Conservation (phyloP, 176 grass and related monocot genomes). For the Raddia distichophylla region DNA sequence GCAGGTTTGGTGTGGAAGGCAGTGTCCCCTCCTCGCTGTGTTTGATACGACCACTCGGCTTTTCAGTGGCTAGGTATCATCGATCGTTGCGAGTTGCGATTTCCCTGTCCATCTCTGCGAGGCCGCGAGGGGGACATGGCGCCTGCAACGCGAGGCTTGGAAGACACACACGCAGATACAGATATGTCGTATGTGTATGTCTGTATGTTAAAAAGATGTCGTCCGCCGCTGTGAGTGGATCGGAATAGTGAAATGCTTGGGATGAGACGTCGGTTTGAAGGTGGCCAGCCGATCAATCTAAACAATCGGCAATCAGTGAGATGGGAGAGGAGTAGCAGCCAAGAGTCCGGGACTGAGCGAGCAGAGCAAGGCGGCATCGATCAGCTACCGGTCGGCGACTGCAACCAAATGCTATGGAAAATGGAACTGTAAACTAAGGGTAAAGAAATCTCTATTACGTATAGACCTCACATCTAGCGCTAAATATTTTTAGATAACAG, state of each 20-base stretch:
- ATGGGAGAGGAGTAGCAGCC: not conserved
- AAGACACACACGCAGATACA: slow-evolving; percentile 5
- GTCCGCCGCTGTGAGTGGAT: not conserved
- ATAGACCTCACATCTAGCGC: too few relatives aligned
- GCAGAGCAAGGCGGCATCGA: too few relatives aligned
- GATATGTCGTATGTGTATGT: too few relatives aligned
- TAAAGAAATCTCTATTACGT: too few relatives aligned
- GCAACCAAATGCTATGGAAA: too few relatives aligned
- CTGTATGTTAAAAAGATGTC: too few relatives aligned
- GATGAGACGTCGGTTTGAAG: not conserved
- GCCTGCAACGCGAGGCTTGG: slow-evolving; percentile 39
- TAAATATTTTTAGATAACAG: too few relatives aligned
- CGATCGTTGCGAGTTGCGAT: not conserved
- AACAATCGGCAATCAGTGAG: not conserved
- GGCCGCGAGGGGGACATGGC: slow-evolving; percentile 20
- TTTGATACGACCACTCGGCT: not conserved
- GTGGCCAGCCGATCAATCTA: not conserved
- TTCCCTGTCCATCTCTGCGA: not conserved
- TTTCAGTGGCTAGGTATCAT: not conserved
- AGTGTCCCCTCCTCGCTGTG: slow-evolving; percentile 10
- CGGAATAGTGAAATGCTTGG: not conserved
- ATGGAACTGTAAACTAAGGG: too few relatives aligned
- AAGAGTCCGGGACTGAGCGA: not conserved
- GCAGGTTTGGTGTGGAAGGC: slow-evolving; percentile 22
- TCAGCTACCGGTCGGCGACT: too few relatives aligned